Evolutionary conservation across 2,329 filamentous ascomycete genomes (phyloP).

Genomic region (Xylaria sp.): DNA sequence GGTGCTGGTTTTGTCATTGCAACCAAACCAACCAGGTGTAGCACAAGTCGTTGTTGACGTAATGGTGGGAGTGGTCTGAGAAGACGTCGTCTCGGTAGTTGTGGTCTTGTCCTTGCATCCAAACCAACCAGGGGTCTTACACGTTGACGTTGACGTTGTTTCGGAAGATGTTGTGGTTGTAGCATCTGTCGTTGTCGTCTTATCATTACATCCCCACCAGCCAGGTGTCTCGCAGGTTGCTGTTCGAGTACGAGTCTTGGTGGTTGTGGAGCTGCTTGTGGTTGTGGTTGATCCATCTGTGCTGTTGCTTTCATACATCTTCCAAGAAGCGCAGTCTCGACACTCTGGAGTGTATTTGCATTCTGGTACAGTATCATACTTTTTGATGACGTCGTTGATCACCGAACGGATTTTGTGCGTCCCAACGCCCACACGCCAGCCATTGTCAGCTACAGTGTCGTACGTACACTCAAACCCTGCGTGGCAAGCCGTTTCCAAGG

Average conservation of each 20-base stretch:
- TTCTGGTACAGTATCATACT: slow-evolving; percentile 82
- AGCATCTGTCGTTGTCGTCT: slow-evolving; percentile 63
- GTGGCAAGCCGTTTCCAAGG: slow-evolving; percentile 92
- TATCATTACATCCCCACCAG: slow-evolving; percentile 85
- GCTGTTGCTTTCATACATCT: slow-evolving; percentile 92
- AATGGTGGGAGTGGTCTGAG: slow-evolving; percentile 50
- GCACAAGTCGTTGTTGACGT: slow-evolving; percentile 52
- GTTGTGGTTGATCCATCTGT: slow-evolving; percentile 77
- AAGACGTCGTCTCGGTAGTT: slow-evolving; percentile 56
- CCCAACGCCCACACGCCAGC: slow-evolving; percentile 90
- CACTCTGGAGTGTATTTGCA: slow-evolving; percentile 83
- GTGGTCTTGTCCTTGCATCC: slow-evolving; percentile 76
- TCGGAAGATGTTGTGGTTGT: slow-evolving; percentile 58
- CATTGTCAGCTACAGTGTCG: slow-evolving; percentile 90
- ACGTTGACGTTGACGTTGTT: slow-evolving; percentile 61
- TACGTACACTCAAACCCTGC: slow-evolving; percentile 89
- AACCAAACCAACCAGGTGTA: slow-evolving; percentile 59
- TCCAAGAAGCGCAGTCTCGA: slow-evolving; percentile 91
- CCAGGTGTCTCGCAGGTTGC: slow-evolving; percentile 91
- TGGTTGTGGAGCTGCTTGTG: slow-evolving; percentile 62
- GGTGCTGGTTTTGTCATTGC: slow-evolving; percentile 68
- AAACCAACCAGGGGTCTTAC: slow-evolving; percentile 70
- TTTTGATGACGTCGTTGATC: slow-evolving; percentile 86
- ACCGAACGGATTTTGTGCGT: slow-evolving; percentile 91
- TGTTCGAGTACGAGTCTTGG: slow-evolving; percentile 76